Percentiles rank a stretch among this genome's conserved stretches.
Evolutionary conservation across 2,329 filamentous ascomycete genomes (phyloP).

Genomic region (Nigrograna mackinnonii): DNA sequence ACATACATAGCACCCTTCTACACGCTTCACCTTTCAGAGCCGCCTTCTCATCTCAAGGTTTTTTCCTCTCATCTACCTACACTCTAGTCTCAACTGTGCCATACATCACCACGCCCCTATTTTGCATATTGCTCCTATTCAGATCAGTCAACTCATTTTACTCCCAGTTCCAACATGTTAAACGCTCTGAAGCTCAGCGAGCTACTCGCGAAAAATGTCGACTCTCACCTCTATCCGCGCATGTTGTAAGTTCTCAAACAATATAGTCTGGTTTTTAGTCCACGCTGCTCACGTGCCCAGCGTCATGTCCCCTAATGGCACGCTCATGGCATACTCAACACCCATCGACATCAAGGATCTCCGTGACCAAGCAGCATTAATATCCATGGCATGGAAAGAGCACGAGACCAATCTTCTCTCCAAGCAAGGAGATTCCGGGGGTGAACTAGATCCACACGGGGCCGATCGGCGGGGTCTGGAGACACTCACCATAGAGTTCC

Average conservation of each 20-base stretch:
- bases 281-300: slow-evolving; percentile 25
- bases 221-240: slow-evolving; percentile 45
- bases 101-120: too few species aligned
- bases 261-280: not conserved
- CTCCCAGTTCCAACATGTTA: slow-evolving; percentile 37
- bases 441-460: slow-evolving; percentile 3
- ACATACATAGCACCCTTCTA: too few species aligned
- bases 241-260: slow-evolving; percentile 40
- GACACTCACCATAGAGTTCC: slow-evolving; percentile 52
- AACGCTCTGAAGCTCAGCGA: slow-evolving; percentile 47
- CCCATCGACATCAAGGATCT: slow-evolving; percentile 53
- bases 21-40: too few species aligned
- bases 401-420: slow-evolving; percentile 22
- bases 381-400: slow-evolving; percentile 55
- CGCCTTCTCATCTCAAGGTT: too few species aligned
- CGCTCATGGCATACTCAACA: slow-evolving; percentile 52
- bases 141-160: too few species aligned
- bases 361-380: slow-evolving; percentile 52
- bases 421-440: not conserved
- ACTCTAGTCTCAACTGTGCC: too few species aligned
- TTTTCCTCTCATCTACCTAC: too few species aligned
- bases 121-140: too few species aligned
- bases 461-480: slow-evolving; percentile 29
- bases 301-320: slow-evolving; percentile 56
- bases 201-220: slow-evolving; percentile 47